Evolutionary conservation across 805 yeast species (phyloP), one percentile per base, ranked within the genome.

Genomic region (Kazachstania taianensis): DNA sequence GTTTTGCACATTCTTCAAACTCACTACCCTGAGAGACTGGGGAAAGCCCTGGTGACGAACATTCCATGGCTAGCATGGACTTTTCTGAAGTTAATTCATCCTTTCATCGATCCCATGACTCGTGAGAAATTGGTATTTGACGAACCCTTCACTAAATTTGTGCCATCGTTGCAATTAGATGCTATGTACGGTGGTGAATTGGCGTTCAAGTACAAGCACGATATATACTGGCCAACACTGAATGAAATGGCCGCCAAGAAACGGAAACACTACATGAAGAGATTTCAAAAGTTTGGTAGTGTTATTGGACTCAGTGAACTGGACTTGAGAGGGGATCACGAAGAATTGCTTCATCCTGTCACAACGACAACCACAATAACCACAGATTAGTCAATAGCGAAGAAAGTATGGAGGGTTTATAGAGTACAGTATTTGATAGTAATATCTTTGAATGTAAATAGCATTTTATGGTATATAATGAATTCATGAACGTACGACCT

Each of bases 21-120:
- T 9, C 99, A 92, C 60, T 92, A 92, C 57, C 98, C 98, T 4
- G 99, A 92, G 58, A 73, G 99, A 50, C 68, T 92, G 41, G 99
- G 99, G 27, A 81, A 79, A 54, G 96, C 96, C 0, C 67, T 87
- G 32, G 67, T 92, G 36, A 83, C 94, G 33, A 89, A 92, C 59
- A 86, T 92, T 45, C 97, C 97, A 10, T 82, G 92, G 73, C 62
- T 87, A 37, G 97, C 87, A 5, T 82, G 94, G 83, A 78, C 95
- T 7, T 92, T 92, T 51, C 65, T 92, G 47, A 87, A 82, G 63
- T 64, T 92, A 43, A 87, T 89, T 44, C 84, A 83, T 50, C 98
- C 99, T 5, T 92, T 92, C 57, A 92, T 92, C 45, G 98, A 92
- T 55, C 96, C 98, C 7, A 63, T 84, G 52, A 92, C 99, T 2